phyloP scores from a whole-genome alignment of 2,329 filamentous ascomycete species.

The Lecanoromycetidae sp. region DNA sequence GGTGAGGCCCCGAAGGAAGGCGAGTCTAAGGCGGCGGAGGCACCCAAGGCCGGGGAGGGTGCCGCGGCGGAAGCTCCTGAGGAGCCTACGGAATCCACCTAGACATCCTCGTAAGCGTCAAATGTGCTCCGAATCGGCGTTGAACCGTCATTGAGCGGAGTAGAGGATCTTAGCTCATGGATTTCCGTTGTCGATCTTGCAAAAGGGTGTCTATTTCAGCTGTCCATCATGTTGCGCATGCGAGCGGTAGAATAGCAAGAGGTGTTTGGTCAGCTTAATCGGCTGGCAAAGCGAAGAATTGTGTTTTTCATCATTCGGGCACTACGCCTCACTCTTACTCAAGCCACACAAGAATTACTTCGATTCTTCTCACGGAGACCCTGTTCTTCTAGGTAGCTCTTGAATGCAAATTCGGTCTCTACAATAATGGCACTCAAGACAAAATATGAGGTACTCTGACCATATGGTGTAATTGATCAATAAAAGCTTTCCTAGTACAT shows the following conservation, averaged over 20 bases:
- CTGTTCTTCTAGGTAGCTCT: slow-evolving; percentile 14
- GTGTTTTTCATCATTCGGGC: slow-evolving; percentile 3
- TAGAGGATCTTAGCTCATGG: slow-evolving; percentile 4
- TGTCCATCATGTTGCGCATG: slow-evolving; percentile 10
- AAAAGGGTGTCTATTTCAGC: background rate
- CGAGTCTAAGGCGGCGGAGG: slow-evolving; percentile 34
- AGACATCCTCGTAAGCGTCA: background rate
- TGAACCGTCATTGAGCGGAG: slow-evolving; percentile 2
- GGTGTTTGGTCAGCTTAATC: slow-evolving; percentile 17
- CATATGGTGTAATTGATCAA: too few relatives aligned
- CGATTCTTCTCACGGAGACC: slow-evolving; percentile 10
- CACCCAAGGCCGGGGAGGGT: slow-evolving; percentile 32
- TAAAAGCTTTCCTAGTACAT: too few relatives aligned
- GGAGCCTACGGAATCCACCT: slow-evolving; percentile 22
- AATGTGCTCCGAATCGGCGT: slow-evolving; percentile 6
- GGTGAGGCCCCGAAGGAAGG: slow-evolving; percentile 53
- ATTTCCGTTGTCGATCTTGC: slow-evolving; percentile 2
- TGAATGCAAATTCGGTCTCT: slow-evolving; percentile 17
- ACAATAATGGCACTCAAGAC: slow-evolving; percentile 8
- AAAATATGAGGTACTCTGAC: too few relatives aligned
- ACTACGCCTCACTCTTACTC: background rate
- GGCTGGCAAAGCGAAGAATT: slow-evolving; percentile 11
- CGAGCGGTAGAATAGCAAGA: slow-evolving; percentile 14
- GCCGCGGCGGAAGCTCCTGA: slow-evolving; percentile 28
- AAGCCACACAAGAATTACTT: slow-evolving; percentile 9